Evolutionary conservation across 2,329 filamentous ascomycete species (phyloP), one percentile per base, ranked within the genome.

Genomic region (Trichophyton schoenleinii): DNA sequence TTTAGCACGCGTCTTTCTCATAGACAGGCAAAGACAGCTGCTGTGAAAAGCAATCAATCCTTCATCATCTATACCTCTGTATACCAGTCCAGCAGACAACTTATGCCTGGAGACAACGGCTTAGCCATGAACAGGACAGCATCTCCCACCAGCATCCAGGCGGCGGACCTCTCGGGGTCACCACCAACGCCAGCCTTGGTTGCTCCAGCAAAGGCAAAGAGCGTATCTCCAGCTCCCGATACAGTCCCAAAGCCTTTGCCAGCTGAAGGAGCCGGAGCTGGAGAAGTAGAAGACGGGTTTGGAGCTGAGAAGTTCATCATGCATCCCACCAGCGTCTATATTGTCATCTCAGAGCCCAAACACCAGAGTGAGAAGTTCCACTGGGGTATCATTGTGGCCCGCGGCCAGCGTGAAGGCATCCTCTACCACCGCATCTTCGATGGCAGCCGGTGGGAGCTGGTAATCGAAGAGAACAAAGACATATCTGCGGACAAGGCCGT

Each of bases 361-460:
- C 2, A 53, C 49, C 11, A n/a, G 9, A 53, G 22, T 18, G 49
- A 53, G 22, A 58, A 58, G n/a, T 58, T 38, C 31, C 55, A 42
- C 31, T 58, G 55, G 55, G 38, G 31, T 58, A 58, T 58, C 55
- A 38, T 58, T 41, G 31, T 58, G n/a, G 55, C 55, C 5, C 55
- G 34, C 18, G 41, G 31, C 22, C n/a, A 41, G 4, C 41, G 6
- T 2, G 20, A 58, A 31, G 28, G 55, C 3, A 22, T 58, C 18
- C 34, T 38, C 11, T 38, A 38, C 13, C 55, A 58, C 34, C 34
- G 25, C n/a, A 13, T 53, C 49, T 53, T 53, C n/a, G 49, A 53
- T 18, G 49, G 49, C 28, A 53, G 49, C 13, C 22, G 31, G 22
- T 53, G 49, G 49, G n/a, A 11, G 22, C 22, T 53, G 9, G 2